These are phyloP conservation scores for Colletotrichum scovillei DNA, from an alignment of 2,329 filamentous ascomycete genomes.

Conservation along the genomic window DNA sequence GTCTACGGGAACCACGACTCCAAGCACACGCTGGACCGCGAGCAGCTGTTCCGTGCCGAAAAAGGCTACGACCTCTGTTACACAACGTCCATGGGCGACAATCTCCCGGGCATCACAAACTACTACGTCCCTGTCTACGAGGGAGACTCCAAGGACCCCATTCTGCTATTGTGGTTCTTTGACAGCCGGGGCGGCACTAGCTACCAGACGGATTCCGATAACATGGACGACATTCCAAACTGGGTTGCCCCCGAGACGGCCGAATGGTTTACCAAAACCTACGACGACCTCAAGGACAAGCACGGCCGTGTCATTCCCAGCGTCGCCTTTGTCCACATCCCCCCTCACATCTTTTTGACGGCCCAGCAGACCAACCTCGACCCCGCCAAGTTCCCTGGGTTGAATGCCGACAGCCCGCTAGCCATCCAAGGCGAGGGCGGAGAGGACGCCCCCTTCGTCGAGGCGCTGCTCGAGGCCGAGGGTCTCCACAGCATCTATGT, in stretches of 20 bases:
- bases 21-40: conserved; percentile 57
- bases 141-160: conserved; percentile 22
- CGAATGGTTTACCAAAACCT: conserved; percentile 55
- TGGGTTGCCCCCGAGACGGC: conserved; percentile 58
- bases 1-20: conserved; percentile 73
- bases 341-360: conserved; percentile 35
- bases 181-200: conserved; percentile 59
- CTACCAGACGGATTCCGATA: conserved; percentile 44
- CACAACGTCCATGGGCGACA: conserved; percentile 46
- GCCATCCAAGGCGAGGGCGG: conserved; percentile 45
- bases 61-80: conserved; percentile 66
- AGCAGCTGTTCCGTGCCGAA: conserved; percentile 53
- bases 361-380: conserved; percentile 39
- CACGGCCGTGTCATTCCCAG: conserved; percentile 37
- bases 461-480: conserved; percentile 57
- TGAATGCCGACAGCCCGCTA: conserved; percentile 42
- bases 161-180: conserved; percentile 68
- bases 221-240: conserved; percentile 45
- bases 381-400: conserved; percentile 48
- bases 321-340: conserved; percentile 38
- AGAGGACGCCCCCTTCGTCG: conserved; percentile 63
- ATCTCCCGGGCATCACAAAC: conserved; percentile 35
- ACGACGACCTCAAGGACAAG: conserved; percentile 35
- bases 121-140: conserved; percentile 39
- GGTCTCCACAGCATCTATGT: conserved; percentile 61